Percentiles rank a stretch among this genome's conserved stretches.
Conservation (phyloP, 1,284 basidiomycete species). For the Cryptococcus sp. region DNA sequence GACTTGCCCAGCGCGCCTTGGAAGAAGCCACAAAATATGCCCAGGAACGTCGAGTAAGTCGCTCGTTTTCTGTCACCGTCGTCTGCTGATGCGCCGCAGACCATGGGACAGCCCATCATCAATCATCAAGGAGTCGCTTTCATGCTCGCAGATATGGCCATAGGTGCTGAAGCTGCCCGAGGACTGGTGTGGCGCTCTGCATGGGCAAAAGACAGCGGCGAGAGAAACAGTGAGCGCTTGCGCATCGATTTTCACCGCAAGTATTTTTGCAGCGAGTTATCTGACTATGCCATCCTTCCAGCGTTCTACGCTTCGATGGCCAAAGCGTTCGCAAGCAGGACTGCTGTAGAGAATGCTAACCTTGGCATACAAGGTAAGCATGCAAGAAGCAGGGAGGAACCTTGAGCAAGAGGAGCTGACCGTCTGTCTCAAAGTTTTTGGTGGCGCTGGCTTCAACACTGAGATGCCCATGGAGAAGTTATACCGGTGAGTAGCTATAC, state of each 20-base stretch:
- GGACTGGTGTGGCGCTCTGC: constrained; percentile 58
- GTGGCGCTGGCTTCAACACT: constrained; percentile 59
- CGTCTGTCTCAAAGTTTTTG: constrained; percentile 35
- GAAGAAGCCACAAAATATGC: constrained; percentile 60
- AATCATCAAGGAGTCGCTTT: constrained; percentile 61
- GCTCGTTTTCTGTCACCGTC: background rate
- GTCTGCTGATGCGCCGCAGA: constrained; percentile 41
- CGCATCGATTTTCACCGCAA: background rate
- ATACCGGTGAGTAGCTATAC: constrained; percentile 49
- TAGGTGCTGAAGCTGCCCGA: constrained; percentile 56
- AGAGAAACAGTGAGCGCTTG: constrained; percentile 54
- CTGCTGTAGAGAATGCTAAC: constrained; percentile 57
- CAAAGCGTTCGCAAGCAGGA: constrained; percentile 56
- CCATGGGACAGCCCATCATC: constrained; percentile 61
- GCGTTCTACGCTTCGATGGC: constrained; percentile 61
- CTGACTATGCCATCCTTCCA: constrained; percentile 18
- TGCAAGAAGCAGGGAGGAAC: background rate
- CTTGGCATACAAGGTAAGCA: constrained; percentile 55
- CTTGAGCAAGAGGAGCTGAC: constrained; percentile 1
- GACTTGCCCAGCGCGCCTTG: constrained; percentile 59
- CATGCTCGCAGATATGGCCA: constrained; percentile 63
- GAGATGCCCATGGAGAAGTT: constrained; percentile 62
- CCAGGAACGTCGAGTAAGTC: constrained; percentile 55
- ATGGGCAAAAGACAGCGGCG: constrained; percentile 58
- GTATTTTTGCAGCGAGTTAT: background rate